Percentiles rank a stretch among this genome's conserved stretches.
phyloP scores from a whole-genome alignment of 164 flowering plant species.

The Kalanchoe fedtschenkoi region DNA sequence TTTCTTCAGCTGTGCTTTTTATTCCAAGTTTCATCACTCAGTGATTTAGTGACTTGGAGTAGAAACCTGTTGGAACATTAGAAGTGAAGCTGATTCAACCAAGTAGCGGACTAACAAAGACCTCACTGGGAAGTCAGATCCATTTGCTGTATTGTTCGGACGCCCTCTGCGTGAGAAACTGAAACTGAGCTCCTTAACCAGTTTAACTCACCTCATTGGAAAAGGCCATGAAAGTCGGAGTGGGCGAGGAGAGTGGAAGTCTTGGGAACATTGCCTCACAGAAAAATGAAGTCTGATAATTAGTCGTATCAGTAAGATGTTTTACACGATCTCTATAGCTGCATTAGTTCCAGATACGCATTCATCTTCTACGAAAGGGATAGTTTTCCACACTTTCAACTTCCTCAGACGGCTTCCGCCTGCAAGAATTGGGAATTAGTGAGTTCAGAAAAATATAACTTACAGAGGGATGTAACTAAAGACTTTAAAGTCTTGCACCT shows the following conservation, averaged over 20 bases:
- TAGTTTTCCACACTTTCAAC: slow-evolving; percentile 63
- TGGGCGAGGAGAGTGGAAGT: too few relatives aligned
- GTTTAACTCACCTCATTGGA: too few relatives aligned
- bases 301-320: too few relatives aligned
- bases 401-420: slow-evolving; percentile 20
- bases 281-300: too few relatives aligned
- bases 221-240: too few relatives aligned
- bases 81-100: slow-evolving; percentile 95
- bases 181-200: too few relatives aligned
- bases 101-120: slow-evolving; percentile 82
- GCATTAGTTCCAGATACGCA: slow-evolving; percentile 48
- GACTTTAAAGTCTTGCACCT: slow-evolving; percentile 20
- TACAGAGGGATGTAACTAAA: neutral
- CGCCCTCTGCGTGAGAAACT: slow-evolving; percentile 73
- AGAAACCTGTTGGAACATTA: slow-evolving; percentile 80
- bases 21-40: too few relatives aligned
- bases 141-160: slow-evolving; percentile 62
- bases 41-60: slow-evolving; percentile 60
- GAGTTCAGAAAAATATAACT: neutral
- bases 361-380: slow-evolving; percentile 66
- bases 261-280: too few relatives aligned
- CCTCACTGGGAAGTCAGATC: slow-evolving; percentile 89
- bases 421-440: slow-evolving; percentile 19
- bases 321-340: slow-evolving; percentile 23
- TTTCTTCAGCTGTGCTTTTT: too few relatives aligned